phyloP scores from a whole-genome alignment of 345 rosid genomes.

The Corchorus capsularis region DNA sequence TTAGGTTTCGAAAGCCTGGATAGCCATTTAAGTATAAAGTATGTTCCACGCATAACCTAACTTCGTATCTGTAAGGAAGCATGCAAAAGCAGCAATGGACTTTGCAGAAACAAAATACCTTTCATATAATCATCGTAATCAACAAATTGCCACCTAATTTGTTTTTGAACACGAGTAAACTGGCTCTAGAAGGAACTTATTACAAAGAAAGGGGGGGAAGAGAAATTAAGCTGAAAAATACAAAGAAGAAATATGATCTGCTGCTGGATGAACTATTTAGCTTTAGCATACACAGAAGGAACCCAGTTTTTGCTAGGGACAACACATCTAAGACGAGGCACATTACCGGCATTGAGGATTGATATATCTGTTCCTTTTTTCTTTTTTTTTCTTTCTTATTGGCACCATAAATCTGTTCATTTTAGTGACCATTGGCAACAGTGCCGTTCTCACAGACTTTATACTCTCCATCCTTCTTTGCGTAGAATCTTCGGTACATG shows the following conservation, averaged over 20 bases:
- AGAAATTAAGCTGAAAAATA: neutral
- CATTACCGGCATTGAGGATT: neutral
- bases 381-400: no score
- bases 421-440: conserved; percentile 70
- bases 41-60: no score
- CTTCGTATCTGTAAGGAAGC: neutral
- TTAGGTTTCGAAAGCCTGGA: no score
- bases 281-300: conserved; percentile 21
- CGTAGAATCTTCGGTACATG: conserved; percentile 89
- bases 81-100: neutral
- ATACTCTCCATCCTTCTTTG: conserved; percentile 48
- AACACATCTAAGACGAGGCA: conserved; percentile 16
- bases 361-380: no score
- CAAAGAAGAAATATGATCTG: neutral
- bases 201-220: neutral
- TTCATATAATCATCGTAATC: neutral
- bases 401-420: neutral
- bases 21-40: no score
- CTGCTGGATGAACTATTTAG: conserved; percentile 18
- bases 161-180: conserved; percentile 11
- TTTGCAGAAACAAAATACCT: neutral
- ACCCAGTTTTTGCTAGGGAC: conserved; percentile 18
- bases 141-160: neutral
- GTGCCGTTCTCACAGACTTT: conserved; percentile 46
- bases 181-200: conserved; percentile 3